Conservation (phyloP, 108 stramenopile species). For the Epithemia pelagica region DNA sequence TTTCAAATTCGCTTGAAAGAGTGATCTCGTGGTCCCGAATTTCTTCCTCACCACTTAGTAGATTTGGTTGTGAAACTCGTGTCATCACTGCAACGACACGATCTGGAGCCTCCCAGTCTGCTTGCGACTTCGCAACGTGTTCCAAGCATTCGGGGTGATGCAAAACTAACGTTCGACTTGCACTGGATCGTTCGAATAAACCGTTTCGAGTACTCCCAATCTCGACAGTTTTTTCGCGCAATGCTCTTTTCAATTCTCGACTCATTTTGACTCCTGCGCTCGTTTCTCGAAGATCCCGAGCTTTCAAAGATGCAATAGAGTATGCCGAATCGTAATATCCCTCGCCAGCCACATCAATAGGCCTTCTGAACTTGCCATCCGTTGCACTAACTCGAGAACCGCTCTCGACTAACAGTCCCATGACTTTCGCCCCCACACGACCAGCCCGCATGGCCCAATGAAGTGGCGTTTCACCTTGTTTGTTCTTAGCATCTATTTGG, state of each 20-base stretch:
- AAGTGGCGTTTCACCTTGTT: slow-evolving; percentile 72
- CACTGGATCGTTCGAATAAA: slow-evolving; percentile 41
- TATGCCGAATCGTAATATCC: slow-evolving; percentile 47
- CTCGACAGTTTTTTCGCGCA: slow-evolving; percentile 30
- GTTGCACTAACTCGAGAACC: slow-evolving; percentile 58
- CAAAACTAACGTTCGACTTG: slow-evolving; percentile 74
- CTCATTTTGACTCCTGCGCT: slow-evolving; percentile 18
- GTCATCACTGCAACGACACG: slow-evolving; percentile 66
- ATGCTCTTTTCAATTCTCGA: slow-evolving; percentile 20
- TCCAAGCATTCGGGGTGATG: slow-evolving; percentile 90
- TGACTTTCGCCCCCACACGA: slow-evolving; percentile 37
- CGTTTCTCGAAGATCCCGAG: slow-evolving; percentile 3
- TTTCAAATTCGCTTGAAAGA: slow-evolving; percentile 78
- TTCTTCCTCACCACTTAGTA: slow-evolving; percentile 22
- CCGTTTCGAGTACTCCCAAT: slow-evolving; percentile 50
- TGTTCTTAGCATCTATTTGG: slow-evolving; percentile 69
- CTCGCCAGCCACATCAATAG: slow-evolving; percentile 80
- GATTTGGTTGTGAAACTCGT: slow-evolving; percentile 31
- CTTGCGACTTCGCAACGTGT: slow-evolving; percentile 59
- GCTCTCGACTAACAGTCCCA: slow-evolving; percentile 55
- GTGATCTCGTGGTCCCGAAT: slow-evolving; percentile 63
- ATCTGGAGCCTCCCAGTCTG: slow-evolving; percentile 88
- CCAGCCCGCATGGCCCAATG: slow-evolving; percentile 86
- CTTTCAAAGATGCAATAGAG: neutral
- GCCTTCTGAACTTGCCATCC: slow-evolving; percentile 58